phyloP scores from a whole-genome alignment of 1,284 basidiomycete species.

The Gomphus bonarii region DNA sequence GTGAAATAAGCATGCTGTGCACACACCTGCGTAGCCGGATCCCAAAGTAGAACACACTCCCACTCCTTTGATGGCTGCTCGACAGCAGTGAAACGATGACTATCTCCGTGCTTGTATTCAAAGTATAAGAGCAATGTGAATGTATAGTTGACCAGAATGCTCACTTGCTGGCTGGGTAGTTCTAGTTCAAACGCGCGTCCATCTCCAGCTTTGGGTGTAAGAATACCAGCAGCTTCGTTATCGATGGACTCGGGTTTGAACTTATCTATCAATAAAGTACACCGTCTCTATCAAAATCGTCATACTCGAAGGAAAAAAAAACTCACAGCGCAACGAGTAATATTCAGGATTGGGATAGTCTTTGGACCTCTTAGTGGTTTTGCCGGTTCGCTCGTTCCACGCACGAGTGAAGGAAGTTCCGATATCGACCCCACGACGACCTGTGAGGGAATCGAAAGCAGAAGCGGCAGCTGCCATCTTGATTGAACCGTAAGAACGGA shows the following conservation, averaged over 20 bases:
- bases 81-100: conserved; percentile 44
- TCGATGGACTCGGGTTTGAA: conserved; percentile 67
- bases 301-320: conserved; percentile 1
- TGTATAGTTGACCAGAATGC: conserved; percentile 9
- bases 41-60: conserved; percentile 69
- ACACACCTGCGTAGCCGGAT: conserved; percentile 57
- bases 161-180: conserved; percentile 51
- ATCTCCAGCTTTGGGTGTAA: conserved; percentile 41
- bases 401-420: conserved; percentile 6
- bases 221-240: conserved; percentile 44
- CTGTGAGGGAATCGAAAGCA: conserved; percentile 2
- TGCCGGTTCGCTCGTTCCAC: conserved; percentile 10
- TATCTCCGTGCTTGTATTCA: conserved; percentile 36
- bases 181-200: conserved; percentile 46
- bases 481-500: not conserved
- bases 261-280: conserved; percentile 37
- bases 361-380: conserved; percentile 27
- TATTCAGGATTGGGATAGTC: conserved; percentile 49
- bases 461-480: not conserved
- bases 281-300: conserved; percentile 1
- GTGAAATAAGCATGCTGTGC: not conserved
- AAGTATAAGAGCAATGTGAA: not conserved
- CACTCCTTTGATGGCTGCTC: conserved; percentile 50
- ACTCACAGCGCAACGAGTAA: conserved; percentile 62
- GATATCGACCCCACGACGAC: conserved; percentile 6